Conservation (phyloP, 441 rosid species). For the Arabidopsis lyrata region DNA sequence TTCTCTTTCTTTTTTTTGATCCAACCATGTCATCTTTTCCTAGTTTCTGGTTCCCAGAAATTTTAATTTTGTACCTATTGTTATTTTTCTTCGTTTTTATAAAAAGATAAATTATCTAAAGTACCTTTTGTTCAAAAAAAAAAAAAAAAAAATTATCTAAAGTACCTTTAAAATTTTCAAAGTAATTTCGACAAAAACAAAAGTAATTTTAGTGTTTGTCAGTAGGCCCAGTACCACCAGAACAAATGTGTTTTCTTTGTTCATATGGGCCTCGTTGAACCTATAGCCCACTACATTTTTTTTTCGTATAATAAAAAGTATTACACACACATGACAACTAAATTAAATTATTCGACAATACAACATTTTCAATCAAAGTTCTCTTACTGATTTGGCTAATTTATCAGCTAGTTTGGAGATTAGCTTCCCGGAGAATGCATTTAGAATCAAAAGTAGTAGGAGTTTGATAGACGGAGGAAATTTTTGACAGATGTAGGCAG, state of each 20-base stretch:
- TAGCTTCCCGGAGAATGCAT: not conserved
- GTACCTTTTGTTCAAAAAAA: too few species aligned
- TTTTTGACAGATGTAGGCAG: too few species aligned
- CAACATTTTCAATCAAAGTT: not conserved
- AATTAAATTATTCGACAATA: not conserved
- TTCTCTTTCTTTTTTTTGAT: constrained; percentile 20
- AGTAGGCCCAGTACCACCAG: not conserved
- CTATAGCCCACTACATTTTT: not conserved
- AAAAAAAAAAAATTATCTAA: too few species aligned
- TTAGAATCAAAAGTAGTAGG: too few species aligned
- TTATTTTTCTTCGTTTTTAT: not conserved
- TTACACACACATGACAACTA: too few species aligned
- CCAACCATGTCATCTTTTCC: constrained; percentile 35
- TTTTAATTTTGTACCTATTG: not conserved
- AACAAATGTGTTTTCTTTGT: not conserved
- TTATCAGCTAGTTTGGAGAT: too few species aligned
- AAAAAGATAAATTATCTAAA: too few species aligned
- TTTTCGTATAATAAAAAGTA: too few species aligned
- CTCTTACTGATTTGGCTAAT: not conserved
- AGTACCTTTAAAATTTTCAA: not conserved
- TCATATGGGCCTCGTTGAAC: not conserved
- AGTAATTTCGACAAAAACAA: too few species aligned
- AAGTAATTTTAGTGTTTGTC: not conserved
- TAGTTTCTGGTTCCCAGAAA: constrained; percentile 38
- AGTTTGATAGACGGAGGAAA: too few species aligned